Evolutionary conservation across 371 early-diverging fungal genomes (phyloP).

Genomic region (Mucor indicus): DNA sequence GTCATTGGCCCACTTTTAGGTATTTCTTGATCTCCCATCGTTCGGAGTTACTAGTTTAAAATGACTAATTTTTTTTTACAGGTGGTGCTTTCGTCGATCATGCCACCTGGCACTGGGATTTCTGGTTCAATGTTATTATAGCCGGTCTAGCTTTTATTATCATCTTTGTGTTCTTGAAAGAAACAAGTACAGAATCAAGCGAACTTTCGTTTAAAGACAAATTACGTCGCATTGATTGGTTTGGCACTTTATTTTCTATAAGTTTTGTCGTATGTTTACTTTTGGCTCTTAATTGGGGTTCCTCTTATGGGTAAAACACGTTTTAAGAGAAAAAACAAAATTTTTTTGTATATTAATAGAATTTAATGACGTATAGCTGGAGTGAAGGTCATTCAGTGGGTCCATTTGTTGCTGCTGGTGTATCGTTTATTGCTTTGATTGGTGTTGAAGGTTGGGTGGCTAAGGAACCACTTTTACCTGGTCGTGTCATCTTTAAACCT

Average conservation of each 20-base stretch:
- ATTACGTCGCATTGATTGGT: slow-evolving; percentile 63
- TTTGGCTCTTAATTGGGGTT: slow-evolving; percentile 54
- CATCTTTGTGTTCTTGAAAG: slow-evolving; percentile 48
- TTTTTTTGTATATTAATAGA: no score
- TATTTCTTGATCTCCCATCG: slow-evolving; percentile 1
- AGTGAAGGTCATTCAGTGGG: slow-evolving; percentile 44
- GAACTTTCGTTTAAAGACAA: slow-evolving; percentile 44
- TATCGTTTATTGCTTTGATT: slow-evolving; percentile 37
- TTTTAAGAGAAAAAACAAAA: no score
- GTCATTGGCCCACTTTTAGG: slow-evolving; percentile 66
- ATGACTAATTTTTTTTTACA: slow-evolving; percentile 16
- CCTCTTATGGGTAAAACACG: slow-evolving; percentile 21
- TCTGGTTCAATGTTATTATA: slow-evolving; percentile 77
- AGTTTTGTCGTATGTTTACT: slow-evolving; percentile 44
- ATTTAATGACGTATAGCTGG: slow-evolving; percentile 35
- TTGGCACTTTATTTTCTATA: slow-evolving; percentile 45
- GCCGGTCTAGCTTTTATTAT: slow-evolving; percentile 52
- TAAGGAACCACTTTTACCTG: slow-evolving; percentile 42
- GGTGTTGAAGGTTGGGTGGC: slow-evolving; percentile 50
- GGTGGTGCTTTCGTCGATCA: slow-evolving; percentile 72
- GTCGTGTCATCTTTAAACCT: slow-evolving; percentile 27
- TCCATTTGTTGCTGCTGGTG: slow-evolving; percentile 47
- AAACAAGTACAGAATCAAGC: slow-evolving; percentile 36
- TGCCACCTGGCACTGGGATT: slow-evolving; percentile 72
- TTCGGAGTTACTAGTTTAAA: not conserved